Percentiles rank a stretch among this genome's conserved stretches.
Evolutionary conservation across 1,284 basidiomycete species (phyloP).

Genomic region (Ustilago sp.): DNA sequence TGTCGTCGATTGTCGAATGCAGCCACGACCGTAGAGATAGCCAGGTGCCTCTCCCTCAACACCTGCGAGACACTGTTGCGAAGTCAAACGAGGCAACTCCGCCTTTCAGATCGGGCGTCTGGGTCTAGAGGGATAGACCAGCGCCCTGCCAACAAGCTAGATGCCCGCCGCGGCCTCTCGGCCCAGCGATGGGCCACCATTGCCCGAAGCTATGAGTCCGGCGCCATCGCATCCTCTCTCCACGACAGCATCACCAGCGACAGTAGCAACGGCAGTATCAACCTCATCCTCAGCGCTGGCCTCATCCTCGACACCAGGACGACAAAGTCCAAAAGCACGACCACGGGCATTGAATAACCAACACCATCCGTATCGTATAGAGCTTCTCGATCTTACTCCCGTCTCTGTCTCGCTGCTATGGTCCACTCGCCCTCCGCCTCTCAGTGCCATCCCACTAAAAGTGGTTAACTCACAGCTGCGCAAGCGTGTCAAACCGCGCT

Average conservation of each 20-base stretch:
- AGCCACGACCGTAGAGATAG: neutral
- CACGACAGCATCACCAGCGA: slow-evolving; percentile 10
- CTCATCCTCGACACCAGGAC: slow-evolving; percentile 6
- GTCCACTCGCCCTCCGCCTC: slow-evolving; percentile 60
- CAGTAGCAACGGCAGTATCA: slow-evolving; percentile 21
- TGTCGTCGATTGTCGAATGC: neutral
- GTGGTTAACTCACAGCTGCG: slow-evolving; percentile 44
- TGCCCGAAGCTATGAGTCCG: slow-evolving; percentile 13
- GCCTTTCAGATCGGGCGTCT: neutral
- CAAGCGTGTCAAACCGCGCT: slow-evolving; percentile 31
- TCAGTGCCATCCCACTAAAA: slow-evolving; percentile 53
- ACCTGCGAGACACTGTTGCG: neutral
- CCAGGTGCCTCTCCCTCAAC: neutral
- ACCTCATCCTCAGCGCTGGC: slow-evolving; percentile 12
- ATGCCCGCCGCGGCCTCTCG: slow-evolving; percentile 51
- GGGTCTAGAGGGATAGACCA: slow-evolving; percentile 4
- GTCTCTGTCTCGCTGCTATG: slow-evolving; percentile 61
- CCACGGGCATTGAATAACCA: slow-evolving; percentile 37
- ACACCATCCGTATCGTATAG: slow-evolving; percentile 61
- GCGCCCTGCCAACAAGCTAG: neutral
- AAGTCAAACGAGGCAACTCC: neutral
- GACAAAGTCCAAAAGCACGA: slow-evolving; percentile 27
- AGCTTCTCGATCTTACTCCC: slow-evolving; percentile 60
- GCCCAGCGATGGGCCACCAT: slow-evolving; percentile 48
- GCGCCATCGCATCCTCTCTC: slow-evolving; percentile 1